Conservation (phyloP, 192 early-diverging fungal species). For the Umbelopsis isabellina region DNA sequence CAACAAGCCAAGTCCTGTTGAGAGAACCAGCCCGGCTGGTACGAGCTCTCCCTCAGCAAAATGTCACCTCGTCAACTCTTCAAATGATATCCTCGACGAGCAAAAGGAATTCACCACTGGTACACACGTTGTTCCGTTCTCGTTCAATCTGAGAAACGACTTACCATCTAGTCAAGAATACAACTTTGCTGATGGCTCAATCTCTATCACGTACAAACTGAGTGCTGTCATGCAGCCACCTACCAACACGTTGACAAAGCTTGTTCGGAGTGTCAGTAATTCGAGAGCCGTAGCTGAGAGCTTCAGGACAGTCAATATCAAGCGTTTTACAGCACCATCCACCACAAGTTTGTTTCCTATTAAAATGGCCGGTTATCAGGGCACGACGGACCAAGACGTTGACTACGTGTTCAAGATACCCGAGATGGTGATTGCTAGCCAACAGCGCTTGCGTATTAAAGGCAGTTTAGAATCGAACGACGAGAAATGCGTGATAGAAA, state of each 20-base stretch:
- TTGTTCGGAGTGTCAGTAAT: neutral
- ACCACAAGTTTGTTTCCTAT: conserved; percentile 6
- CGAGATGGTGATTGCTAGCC: neutral
- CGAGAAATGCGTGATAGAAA: neutral
- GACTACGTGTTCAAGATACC: neutral
- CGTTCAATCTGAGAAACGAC: neutral
- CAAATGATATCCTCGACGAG: neutral
- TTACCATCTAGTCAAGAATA: neutral
- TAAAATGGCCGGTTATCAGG: neutral
- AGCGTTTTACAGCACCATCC: neutral
- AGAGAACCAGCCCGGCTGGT: too few relatives aligned
- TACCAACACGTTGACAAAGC: neutral
- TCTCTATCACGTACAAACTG: neutral
- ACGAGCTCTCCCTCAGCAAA: neutral
- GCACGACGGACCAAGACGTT: neutral
- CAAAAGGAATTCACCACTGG: neutral
- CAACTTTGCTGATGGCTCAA: neutral
- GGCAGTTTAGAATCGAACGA: neutral
- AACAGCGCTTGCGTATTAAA: neutral
- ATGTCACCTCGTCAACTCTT: neutral
- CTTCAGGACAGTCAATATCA: neutral
- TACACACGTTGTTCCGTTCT: neutral
- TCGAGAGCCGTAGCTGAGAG: neutral
- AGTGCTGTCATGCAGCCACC: neutral
- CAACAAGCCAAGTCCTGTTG: neutral